Evolutionary conservation across 306 rosid genomes (phyloP).

Genomic region (Ochetophila trinervis): DNA sequence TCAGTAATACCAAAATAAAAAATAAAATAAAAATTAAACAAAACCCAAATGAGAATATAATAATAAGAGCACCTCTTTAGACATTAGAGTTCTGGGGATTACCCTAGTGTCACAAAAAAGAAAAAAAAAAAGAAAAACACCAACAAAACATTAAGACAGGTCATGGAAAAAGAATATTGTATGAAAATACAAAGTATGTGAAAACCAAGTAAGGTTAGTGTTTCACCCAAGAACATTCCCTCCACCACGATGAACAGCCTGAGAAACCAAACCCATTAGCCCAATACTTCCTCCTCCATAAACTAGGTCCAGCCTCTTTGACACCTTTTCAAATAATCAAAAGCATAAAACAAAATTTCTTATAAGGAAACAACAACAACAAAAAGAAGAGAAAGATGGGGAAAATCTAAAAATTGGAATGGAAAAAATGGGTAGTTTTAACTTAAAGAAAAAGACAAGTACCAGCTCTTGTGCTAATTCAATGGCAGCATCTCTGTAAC

Average conservation of each 20-base stretch:
- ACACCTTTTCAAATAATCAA: slow-evolving; percentile 31
- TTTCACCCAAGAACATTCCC: slow-evolving; percentile 55
- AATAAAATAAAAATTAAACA: background rate
- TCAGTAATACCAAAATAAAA: background rate
- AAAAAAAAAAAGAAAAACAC: background rate
- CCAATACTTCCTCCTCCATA: slow-evolving; percentile 69
- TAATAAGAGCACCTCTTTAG: slow-evolving; percentile 34
- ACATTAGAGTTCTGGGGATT: slow-evolving; percentile 48
- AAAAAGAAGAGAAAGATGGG: background rate
- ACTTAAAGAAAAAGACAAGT: background rate
- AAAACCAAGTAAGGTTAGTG: background rate
- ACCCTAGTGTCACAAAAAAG: slow-evolving; percentile 29
- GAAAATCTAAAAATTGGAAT: background rate
- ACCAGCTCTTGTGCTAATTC: slow-evolving; percentile 57
- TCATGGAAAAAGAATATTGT: no score
- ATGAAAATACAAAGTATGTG: background rate
- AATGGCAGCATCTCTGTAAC: slow-evolving; percentile 53
- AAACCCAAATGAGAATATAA: slow-evolving; percentile 2
- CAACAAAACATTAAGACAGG: background rate
- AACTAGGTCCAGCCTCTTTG: slow-evolving; percentile 49
- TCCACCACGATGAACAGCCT: slow-evolving; percentile 59
- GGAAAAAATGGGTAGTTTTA: background rate
- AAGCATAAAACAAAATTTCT: background rate
- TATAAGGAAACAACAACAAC: background rate
- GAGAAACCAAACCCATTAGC: slow-evolving; percentile 59